Evolutionary conservation across 768 basidiomycete species (phyloP).

Genomic region (Suillus subaureus): DNA sequence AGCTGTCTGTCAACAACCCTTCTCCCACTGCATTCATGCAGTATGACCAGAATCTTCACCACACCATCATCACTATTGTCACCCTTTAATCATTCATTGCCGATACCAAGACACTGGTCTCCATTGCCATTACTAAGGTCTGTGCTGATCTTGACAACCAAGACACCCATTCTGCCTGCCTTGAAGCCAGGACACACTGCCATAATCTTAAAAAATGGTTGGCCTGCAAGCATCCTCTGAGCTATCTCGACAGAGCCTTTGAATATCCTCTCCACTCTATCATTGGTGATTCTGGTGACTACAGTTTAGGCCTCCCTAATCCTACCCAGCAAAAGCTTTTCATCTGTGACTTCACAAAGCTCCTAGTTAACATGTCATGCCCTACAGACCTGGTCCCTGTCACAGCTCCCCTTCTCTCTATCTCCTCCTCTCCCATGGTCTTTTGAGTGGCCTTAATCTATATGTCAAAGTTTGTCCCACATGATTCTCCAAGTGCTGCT

Average conservation of each 20-base stretch:
- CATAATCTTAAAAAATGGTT: neutral
- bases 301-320: neutral
- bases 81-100: neutral
- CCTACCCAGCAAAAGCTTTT: neutral
- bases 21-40: neutral
- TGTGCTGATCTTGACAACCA: neutral
- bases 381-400: too few relatives aligned
- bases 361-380: neutral
- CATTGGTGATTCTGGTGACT: neutral
- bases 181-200: neutral
- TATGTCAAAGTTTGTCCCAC: neutral
- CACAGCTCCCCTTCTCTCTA: too few relatives aligned
- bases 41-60: neutral
- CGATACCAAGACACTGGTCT: neutral
- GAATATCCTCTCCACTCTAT: neutral
- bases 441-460: neutral
- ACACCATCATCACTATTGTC: neutral
- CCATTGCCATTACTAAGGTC: neutral
- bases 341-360: neutral
- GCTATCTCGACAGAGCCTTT: neutral
- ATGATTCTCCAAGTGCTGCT: neutral
- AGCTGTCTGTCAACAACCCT: neutral
- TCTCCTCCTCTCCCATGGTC: too few relatives aligned
- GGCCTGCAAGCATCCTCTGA: neutral
- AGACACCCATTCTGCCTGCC: neutral